These are phyloP conservation scores for Elaphomyces granulatus DNA, from an alignment of 495 filamentous ascomycete species.

Conservation along the genomic window DNA sequence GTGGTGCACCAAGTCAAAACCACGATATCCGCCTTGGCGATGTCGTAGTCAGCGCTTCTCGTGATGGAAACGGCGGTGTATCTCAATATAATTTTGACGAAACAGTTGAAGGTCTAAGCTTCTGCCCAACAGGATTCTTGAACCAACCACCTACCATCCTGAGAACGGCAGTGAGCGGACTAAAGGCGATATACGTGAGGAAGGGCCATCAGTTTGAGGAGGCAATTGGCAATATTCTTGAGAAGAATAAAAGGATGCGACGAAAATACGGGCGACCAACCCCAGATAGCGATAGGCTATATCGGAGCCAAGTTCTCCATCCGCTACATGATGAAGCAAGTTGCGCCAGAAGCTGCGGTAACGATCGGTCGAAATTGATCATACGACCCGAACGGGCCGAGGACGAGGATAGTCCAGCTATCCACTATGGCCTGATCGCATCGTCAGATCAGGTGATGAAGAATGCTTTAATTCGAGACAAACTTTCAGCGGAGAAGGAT, in stretches of 20 bases:
- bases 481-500: conserved; percentile 5
- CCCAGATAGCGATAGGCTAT: conserved; percentile 16
- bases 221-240: conserved; percentile 7
- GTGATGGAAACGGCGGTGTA: conserved; percentile 8
- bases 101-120: too few species aligned
- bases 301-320: conserved; percentile 1
- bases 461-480: conserved; percentile 12
- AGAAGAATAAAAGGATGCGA: conserved; percentile 9
- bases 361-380: too few species aligned
- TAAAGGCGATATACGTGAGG: conserved; percentile 1
- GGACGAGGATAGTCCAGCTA: too few species aligned
- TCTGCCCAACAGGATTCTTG: conserved; percentile 4
- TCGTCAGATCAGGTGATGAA: conserved; percentile 17
- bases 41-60: conserved; percentile 19
- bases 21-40: conserved; percentile 23
- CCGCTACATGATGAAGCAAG: too few species aligned
- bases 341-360: too few species aligned
- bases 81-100: too few species aligned
- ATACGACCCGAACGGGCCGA: too few species aligned
- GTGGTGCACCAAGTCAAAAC: conserved; percentile 20
- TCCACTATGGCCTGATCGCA: conserved; percentile 25
- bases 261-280: conserved; percentile 13
- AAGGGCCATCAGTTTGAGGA: conserved; percentile 6
- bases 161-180: conserved; percentile 4
- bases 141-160: conserved; percentile 11